A percentile compares a stretch with the other conserved stretches of the same genome.
Evolutionary conservation across 441 rosid species (phyloP).

Genomic region (Theobroma grandiflorum): DNA sequence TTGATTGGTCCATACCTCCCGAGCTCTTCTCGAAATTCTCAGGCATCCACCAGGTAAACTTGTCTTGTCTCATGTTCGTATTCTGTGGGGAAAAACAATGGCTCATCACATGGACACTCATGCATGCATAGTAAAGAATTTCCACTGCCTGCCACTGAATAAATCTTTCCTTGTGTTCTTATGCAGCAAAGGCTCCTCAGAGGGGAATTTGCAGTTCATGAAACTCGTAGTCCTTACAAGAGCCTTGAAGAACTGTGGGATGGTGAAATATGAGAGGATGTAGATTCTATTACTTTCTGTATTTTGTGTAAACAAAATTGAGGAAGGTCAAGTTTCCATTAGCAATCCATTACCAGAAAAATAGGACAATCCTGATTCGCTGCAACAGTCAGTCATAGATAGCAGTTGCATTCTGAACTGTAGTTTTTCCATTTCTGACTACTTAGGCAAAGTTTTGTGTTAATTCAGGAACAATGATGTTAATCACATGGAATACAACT

Average conservation of each 20-base stretch:
- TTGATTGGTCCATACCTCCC: constrained; percentile 58
- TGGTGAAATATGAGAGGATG: constrained; percentile 53
- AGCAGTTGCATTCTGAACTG: neutral
- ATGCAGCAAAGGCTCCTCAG: constrained; percentile 66
- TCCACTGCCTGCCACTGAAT: neutral
- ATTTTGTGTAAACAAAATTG: neutral
- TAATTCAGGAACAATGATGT: constrained; percentile 5
- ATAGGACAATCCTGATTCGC: neutral
- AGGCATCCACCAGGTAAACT: constrained; percentile 49
- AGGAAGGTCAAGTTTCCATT: neutral
- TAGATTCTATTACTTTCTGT: neutral
- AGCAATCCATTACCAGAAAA: neutral
- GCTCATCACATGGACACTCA: neutral
- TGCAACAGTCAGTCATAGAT: neutral
- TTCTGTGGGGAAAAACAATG: neutral
- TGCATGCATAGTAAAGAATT: neutral
- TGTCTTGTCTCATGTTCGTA: neutral
- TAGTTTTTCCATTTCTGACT: neutral
- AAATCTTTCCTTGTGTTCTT: neutral
- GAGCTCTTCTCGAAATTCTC: constrained; percentile 47
- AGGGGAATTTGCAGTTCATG: constrained; percentile 59
- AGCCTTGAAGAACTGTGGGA: constrained; percentile 65
- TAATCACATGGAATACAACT: neutral
- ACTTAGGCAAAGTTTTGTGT: constrained; percentile 1
- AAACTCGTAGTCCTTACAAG: constrained; percentile 55